Percentiles rank a stretch among this genome's conserved stretches.
phyloP scores from a whole-genome alignment of 2,329 filamentous ascomycete species.

The Magnaporthiopsis incrustans region DNA sequence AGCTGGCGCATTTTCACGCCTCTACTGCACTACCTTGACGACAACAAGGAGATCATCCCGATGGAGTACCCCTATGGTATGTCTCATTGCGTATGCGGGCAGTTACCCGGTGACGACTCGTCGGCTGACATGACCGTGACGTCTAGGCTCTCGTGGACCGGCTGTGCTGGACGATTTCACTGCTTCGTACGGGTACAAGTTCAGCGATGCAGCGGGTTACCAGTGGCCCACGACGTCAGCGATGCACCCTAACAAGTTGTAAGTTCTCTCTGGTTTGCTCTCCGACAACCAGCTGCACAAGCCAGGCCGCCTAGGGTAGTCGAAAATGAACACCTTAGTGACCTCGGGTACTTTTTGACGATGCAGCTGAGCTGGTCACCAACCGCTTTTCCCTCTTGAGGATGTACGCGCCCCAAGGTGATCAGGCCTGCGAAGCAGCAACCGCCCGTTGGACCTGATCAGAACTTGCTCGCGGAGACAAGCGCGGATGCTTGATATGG shows the following conservation, averaged over 20 bases:
- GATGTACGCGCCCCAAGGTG: background rate
- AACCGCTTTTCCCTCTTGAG: background rate
- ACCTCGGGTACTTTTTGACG: background rate
- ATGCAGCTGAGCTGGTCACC: background rate
- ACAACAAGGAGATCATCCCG: slow-evolving; percentile 98
- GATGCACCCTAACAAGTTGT: slow-evolving; percentile 70
- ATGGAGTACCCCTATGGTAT: slow-evolving; percentile 99
- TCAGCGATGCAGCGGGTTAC: slow-evolving; percentile 92
- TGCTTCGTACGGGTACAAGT: slow-evolving; percentile 96
- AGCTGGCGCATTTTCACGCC: slow-evolving; percentile 99
- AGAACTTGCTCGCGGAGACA: background rate
- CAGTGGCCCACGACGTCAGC: slow-evolving; percentile 82
- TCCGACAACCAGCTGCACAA: background rate
- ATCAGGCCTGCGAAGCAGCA: background rate
- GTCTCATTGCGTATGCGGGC: slow-evolving; percentile 24
- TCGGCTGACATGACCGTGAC: slow-evolving; percentile 14
- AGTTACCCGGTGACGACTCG: background rate
- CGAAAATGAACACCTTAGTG: background rate
- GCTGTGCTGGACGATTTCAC: slow-evolving; percentile 97
- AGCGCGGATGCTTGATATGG: background rate
- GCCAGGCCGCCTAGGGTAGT: background rate
- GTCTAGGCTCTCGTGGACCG: slow-evolving; percentile 83
- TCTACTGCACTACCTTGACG: slow-evolving; percentile 93
- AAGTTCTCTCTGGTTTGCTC: slow-evolving; percentile 31
- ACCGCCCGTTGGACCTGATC: background rate